These are phyloP conservation scores for Ophiognomonia clavigignenti-juglandacearum DNA, from an alignment of 2,329 filamentous ascomycete genomes.

Conservation along the genomic window DNA sequence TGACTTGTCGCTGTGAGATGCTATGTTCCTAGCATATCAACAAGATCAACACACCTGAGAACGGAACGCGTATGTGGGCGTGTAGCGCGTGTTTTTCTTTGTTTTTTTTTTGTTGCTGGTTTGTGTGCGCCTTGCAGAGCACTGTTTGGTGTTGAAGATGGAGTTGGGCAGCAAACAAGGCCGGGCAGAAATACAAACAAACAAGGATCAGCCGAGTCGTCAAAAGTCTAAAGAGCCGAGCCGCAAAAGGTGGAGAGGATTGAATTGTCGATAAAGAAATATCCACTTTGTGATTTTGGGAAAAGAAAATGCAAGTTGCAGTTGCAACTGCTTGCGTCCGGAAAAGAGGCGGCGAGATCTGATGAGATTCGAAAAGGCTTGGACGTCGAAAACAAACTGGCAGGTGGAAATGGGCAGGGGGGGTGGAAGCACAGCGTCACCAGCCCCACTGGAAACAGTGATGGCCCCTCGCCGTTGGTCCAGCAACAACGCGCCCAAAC, in stretches of 20 bases:
- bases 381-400: neutral
- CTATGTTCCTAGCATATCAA: too few species aligned
- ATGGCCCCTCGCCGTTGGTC: slow-evolving; percentile 16
- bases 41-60: too few species aligned
- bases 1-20: too few species aligned
- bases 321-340: too few species aligned
- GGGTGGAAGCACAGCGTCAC: slow-evolving; percentile 8
- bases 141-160: too few species aligned
- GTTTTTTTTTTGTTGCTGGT: too few species aligned
- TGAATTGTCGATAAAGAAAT: neutral
- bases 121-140: too few species aligned
- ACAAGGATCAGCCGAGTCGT: neutral
- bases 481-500: slow-evolving; percentile 22
- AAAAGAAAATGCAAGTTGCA: slow-evolving; percentile 9
- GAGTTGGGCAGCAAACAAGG: too few species aligned
- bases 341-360: slow-evolving; percentile 5
- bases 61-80: too few species aligned
- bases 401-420: neutral
- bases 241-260: slow-evolving; percentile 2
- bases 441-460: slow-evolving; percentile 9
- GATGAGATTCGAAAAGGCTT: neutral
- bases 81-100: too few species aligned
- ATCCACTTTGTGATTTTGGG: too few species aligned
- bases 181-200: slow-evolving; percentile 2
- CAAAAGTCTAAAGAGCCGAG: slow-evolving; percentile 7